phyloP scores from a whole-genome alignment of 192 early-diverging fungal species.

The Podochytrium sp. region DNA sequence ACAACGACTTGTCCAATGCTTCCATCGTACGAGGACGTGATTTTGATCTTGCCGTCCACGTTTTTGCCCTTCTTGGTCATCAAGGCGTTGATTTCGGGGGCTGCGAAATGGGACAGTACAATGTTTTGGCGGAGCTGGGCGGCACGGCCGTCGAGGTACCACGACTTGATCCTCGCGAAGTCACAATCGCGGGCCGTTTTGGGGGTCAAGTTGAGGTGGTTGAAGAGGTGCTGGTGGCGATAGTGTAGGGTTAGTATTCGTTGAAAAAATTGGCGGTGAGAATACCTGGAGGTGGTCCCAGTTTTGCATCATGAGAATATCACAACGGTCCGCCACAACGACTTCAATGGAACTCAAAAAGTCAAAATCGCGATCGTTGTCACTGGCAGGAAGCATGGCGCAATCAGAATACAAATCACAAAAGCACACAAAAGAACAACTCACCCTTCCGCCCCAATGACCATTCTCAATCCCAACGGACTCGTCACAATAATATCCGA shows the following conservation, averaged over 20 bases:
- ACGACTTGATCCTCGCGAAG: constrained; percentile 88
- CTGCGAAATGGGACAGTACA: constrained; percentile 76
- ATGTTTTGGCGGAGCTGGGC: constrained; percentile 90
- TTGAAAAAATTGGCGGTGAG: background rate
- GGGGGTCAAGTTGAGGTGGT: constrained; percentile 85
- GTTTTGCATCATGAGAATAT: constrained; percentile 95
- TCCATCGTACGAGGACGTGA: constrained; percentile 59
- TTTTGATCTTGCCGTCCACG: constrained; percentile 65
- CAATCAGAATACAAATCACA: background rate
- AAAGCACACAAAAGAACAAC: background rate
- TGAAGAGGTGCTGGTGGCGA: constrained; percentile 68
- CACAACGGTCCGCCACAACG: constrained; percentile 83
- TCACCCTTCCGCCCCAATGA: constrained; percentile 81
- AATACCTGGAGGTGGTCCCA: constrained; percentile 91
- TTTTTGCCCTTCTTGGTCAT: constrained; percentile 55
- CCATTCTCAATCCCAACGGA: constrained; percentile 87
- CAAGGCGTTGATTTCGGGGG: constrained; percentile 91
- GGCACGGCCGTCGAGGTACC: constrained; percentile 83
- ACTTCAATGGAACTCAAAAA: constrained; percentile 93
- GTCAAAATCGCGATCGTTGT: constrained; percentile 68
- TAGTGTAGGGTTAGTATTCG: background rate
- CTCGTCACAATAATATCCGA: constrained; percentile 92
- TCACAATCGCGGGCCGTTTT: constrained; percentile 93
- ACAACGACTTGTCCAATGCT: constrained; percentile 78
- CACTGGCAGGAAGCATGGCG: constrained; percentile 43